Percentiles rank a stretch among this genome's conserved stretches.
These are phyloP conservation scores for Reticulascus tulasneorum DNA, from an alignment of 2,329 filamentous ascomycete genomes.

Conservation along the genomic window DNA sequence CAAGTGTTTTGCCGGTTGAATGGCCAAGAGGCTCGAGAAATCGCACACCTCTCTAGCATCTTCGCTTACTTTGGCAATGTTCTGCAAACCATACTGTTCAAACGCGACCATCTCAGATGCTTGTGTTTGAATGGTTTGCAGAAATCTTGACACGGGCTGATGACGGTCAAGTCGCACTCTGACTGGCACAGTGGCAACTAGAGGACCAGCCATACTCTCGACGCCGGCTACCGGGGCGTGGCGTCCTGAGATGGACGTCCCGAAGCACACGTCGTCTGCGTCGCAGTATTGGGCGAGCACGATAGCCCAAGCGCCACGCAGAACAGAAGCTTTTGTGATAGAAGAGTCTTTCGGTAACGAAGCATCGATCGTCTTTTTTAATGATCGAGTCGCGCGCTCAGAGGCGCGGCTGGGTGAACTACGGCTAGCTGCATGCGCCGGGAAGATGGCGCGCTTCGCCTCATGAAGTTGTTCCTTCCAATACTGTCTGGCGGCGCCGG, in stretches of 20 bases:
- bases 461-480: conserved; percentile 11
- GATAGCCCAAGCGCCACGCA: conserved; percentile 36
- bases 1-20: conserved; percentile 3
- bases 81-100: conserved; percentile 25
- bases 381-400: neutral
- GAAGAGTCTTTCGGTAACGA: neutral
- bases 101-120: conserved; percentile 19
- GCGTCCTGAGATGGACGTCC: conserved; percentile 19
- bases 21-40: conserved; percentile 1
- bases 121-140: conserved; percentile 20
- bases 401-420: neutral
- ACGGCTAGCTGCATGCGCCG: neutral
- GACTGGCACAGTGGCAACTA: conserved; percentile 16
- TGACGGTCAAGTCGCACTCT: conserved; percentile 11
- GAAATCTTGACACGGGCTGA: conserved; percentile 4
- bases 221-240: conserved; percentile 17
- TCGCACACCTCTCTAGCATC: conserved; percentile 6
- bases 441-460: conserved; percentile 9
- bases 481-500: neutral
- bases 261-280: conserved; percentile 19
- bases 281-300: conserved; percentile 14
- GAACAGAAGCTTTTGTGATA: conserved; percentile 14
- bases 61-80: conserved; percentile 18
- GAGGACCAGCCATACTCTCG: conserved; percentile 16
- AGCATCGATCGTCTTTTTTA: neutral